Evolutionary conservation across 2,329 filamentous ascomycete genomes (phyloP), one percentile per base, ranked within the genome.

Genomic region (Dothistroma pini): DNA sequence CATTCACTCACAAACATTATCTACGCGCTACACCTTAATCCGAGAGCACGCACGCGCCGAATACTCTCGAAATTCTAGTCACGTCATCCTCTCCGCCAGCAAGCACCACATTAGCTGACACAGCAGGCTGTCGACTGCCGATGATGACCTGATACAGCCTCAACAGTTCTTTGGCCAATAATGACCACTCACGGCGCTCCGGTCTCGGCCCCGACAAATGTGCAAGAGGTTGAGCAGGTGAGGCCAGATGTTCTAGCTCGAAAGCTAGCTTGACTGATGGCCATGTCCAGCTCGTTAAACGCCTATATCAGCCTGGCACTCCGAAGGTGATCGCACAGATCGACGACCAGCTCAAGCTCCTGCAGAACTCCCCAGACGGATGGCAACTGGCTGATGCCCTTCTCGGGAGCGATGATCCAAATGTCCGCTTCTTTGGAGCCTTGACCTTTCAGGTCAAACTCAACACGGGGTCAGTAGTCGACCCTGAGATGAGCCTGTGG

Each of bases 391-490:
- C 91, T 21, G 87, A 93, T 71, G 85, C 86, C 56, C 81, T 97
- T 14, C 79, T 97, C 11, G 80, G 80, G 55, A 86, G 85, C 63
- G 78, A 84, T 22, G 86, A 90, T 67, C 84, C 89, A 63, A 88
- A 93, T 69, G 86, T 95, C 67, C 89, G 89, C 66, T 97, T 97
- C 77, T 96, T 96, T 73, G 95, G 91, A 14, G 93, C 93, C 32
- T 82, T 97, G 61, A 97, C 93, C 0, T 89, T 97, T 67, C 96
- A 91, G 55, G 86, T 97, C 69, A 99, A 97, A 77, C 85, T 97
- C 61, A 97, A 97, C 73, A 69, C 74, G 66, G 73, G 71, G 71
- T 73, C 67, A 70, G 71, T 73, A 63, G 63, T 56, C 52, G 66
- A 66, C 66, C 67, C 63, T 70, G 69, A 71, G 69, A 60, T 72